Base-by-base conservation (phyloP, 1,139 yeast genomes). In the Pichiaceae sp. region DNA sequence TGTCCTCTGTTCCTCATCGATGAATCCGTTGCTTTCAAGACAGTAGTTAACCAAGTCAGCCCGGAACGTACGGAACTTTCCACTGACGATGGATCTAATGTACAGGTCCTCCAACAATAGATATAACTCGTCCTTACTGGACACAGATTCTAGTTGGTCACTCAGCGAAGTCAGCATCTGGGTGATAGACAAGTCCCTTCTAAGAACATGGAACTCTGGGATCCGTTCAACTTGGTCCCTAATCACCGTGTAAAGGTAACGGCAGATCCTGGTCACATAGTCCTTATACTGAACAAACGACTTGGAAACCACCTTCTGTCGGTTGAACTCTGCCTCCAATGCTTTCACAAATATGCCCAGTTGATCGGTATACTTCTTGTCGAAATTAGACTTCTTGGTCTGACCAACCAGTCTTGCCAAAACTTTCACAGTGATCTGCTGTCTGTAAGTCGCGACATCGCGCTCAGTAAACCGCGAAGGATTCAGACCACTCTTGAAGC, bases 161-260 rank as follows among this genome's bases (percentile, higher is more conserved):
- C 40, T 38, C 26, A 53, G 23, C 8, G 56, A 45, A 7, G 49
- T 43, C 16, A 39, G 31, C 6, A 39, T 33, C 19, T 47, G 40
- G 11, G 42, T 39, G 17, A 48, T 34, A 4, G 42, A 36, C 8
- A 49, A 35, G 31, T 48, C 50, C 14, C 38, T 41, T 15, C 38
- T 34, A 28, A 49, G 32, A 17, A 38, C 32, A 2, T 41, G 33
- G 23, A 46, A 45, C 4, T 43, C 44, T 7, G 51, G 38, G 14
- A 35, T 29, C 11, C 36, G 29, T 3, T 37, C 40, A 31, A 51
- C 31, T 3, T 34, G 29, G 3, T 43, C 37, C 7, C 35, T 27
- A 1, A 48, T 46, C 15, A 49, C 48, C 1, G 52, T 44, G 29
- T 45, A 49, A 8, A 55, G 17, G 32, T 50, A 55, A 11, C 48